Evolutionary conservation across 2,329 filamentous ascomycete species (phyloP).

Genomic region (Cladobotryum mycophilum): DNA sequence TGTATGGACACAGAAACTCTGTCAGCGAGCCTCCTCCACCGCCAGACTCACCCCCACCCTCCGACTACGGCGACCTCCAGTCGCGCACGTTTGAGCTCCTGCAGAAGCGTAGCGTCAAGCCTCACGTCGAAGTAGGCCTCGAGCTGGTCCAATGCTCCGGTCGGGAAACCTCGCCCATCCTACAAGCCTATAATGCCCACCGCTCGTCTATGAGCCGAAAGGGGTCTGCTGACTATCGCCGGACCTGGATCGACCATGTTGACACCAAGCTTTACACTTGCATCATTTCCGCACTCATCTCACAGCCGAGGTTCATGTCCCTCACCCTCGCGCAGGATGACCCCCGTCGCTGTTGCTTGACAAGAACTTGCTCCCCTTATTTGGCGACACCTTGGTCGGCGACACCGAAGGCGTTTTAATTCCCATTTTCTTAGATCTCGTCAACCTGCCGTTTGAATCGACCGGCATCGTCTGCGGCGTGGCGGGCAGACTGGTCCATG

Average conservation of each 20-base stretch:
- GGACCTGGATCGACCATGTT: constrained; percentile 52
- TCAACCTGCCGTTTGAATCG: constrained; percentile 73
- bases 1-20: constrained; percentile 27
- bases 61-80: constrained; percentile 73
- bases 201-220: constrained; percentile 31
- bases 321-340: constrained; percentile 68
- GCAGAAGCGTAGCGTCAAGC: constrained; percentile 67
- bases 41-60: constrained; percentile 68
- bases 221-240: constrained; percentile 26
- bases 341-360: constrained; percentile 69
- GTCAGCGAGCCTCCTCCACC: constrained; percentile 33
- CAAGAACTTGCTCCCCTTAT: constrained; percentile 56
- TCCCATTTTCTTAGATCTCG: constrained; percentile 83
- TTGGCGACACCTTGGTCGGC: constrained; percentile 70
- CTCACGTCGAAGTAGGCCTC: constrained; percentile 61
- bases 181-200: constrained; percentile 32
- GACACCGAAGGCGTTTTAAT: constrained; percentile 66
- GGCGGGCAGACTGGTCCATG: constrained; percentile 72
- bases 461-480: constrained; percentile 95
- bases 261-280: constrained; percentile 59
- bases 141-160: constrained; percentile 80
- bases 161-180: constrained; percentile 39
- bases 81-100: constrained; percentile 76
- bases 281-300: constrained; percentile 54
- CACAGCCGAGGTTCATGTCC: constrained; percentile 64